Base-by-base conservation (phyloP, 768 basidiomycete genomes). In the Phanerochaete carnosa region DNA sequence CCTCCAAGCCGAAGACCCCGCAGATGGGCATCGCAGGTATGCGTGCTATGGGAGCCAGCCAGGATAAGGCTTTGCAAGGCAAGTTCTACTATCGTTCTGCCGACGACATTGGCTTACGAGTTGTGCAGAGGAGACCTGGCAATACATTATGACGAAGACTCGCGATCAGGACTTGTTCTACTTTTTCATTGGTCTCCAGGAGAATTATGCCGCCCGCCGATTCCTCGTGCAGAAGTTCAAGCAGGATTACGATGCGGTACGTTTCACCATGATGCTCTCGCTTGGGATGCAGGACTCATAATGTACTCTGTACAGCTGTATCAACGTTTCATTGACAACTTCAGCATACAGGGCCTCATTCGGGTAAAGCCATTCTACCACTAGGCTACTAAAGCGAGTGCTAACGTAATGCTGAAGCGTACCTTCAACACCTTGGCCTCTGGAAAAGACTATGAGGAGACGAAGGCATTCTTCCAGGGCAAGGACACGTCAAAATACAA, bases 381-480 rank as follows among this genome's bases (percentile, higher is more conserved):
- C 45, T 46, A n/a, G 16, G 8, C 19, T 39, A 19, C 45, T 7
- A 25, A 8, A n/a, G 6, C 45, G 6, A 6, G 45, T n/a, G n/a
- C 23, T 46, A 19, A 46, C 16, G 45, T 46, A 8, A n/a, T 6
- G 6, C 23, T 49, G 7, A 13, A 29, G 8, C 4, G 35, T 43
- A 28, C 1, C 15, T 46, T 55, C 47, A 49, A 72, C 30, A 74
- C 74, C 30, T 76, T 95, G 59, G 84, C 88, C n/a, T 84, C 83
- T 23, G 75, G 87, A 62, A 73, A 83, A 61, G 95, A 96, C 74
- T 78, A 82, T 43, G 74, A 85, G 53, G 78, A 77, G 19, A 79
- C 85, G 15, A 79, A 80, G 54, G 81, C 74, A 3, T 96, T 93
- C 80, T 98, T 94, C 80, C 82, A 88, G 85, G 78, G 78, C 68